Evolutionary conservation across 2,329 filamentous ascomycete species (phyloP).

Genomic region (Trichoderma hamatum): DNA sequence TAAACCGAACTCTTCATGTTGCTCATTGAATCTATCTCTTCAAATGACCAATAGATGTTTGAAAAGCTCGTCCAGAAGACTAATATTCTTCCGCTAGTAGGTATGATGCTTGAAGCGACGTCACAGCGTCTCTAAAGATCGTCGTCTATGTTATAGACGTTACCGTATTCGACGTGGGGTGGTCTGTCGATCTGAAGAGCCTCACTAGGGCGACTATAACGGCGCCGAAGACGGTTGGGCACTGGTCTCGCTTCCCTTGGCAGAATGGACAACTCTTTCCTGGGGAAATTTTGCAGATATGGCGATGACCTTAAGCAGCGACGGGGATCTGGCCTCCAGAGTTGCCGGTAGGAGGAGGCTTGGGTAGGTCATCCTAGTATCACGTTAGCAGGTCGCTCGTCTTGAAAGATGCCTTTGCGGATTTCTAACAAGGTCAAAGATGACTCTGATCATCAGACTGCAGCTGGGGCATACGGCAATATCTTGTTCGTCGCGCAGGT

Average conservation of each 20-base stretch:
- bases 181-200: not conserved
- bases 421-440: slow-evolving; percentile 78
- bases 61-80: too few species aligned
- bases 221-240: not conserved
- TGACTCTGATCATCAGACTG: slow-evolving; percentile 93
- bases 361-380: slow-evolving; percentile 49
- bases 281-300: not conserved
- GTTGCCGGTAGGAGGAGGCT: slow-evolving; percentile 41
- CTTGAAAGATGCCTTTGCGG: not conserved
- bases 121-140: not conserved
- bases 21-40: not conserved
- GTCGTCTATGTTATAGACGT: not conserved
- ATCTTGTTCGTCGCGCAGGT: slow-evolving; percentile 85
- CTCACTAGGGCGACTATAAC: not conserved
- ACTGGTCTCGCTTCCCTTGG: not conserved
- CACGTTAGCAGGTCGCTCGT: slow-evolving; percentile 18
- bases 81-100: not conserved
- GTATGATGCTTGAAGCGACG: not conserved
- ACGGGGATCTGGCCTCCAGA: slow-evolving; percentile 44
- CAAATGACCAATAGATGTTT: not conserved
- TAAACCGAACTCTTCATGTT: not conserved
- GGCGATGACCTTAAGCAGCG: slow-evolving; percentile 41
- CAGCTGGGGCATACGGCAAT: slow-evolving; percentile 98
- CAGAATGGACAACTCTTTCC: not conserved
- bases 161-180: not conserved